Evolutionary conservation across 2,329 filamentous ascomycete species (phyloP).

Genomic region (Fusarium sp.): DNA sequence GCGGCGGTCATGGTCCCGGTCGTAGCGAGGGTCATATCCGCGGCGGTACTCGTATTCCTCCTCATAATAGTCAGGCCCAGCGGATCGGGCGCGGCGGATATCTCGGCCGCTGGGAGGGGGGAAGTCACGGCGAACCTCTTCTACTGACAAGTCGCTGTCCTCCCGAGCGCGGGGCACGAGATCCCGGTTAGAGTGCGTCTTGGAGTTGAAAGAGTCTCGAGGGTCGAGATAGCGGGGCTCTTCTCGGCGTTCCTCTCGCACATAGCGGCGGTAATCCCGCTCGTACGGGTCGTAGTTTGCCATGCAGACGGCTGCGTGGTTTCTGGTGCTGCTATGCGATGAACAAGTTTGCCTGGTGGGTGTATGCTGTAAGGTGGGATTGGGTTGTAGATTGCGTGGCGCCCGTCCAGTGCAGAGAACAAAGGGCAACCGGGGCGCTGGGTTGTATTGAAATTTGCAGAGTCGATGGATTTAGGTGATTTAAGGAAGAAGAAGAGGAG

Average conservation of each 20-base stretch:
- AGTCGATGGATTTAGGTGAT: conserved; percentile 21
- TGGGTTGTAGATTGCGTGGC: background rate
- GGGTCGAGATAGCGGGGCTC: conserved; percentile 69
- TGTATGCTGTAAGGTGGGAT: conserved; percentile 7
- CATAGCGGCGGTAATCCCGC: conserved; percentile 66
- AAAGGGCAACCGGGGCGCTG: background rate
- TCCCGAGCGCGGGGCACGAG: conserved; percentile 75
- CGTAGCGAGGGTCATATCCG: conserved; percentile 65
- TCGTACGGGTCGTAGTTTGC: conserved; percentile 71
- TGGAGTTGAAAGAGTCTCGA: conserved; percentile 65
- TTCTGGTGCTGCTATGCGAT: conserved; percentile 16
- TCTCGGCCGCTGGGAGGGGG: conserved; percentile 75
- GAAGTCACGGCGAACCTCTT: conserved; percentile 89
- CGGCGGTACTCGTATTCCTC: conserved; percentile 64
- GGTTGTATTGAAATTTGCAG: conserved; percentile 6
- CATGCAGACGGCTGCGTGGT: conserved; percentile 47
- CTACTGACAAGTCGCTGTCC: conserved; percentile 82
- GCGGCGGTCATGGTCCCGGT: conserved; percentile 62
- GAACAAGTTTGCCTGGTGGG: conserved; percentile 8
- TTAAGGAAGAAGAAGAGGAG: conserved; percentile 26
- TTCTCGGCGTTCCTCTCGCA: conserved; percentile 69
- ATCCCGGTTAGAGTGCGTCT: conserved; percentile 64
- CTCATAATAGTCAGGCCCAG: conserved; percentile 73
- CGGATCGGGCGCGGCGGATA: conserved; percentile 75
- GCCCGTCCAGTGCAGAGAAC: conserved; percentile 5